Evolutionary conservation across 2,329 filamentous ascomycete genomes (phyloP), one percentile per base, ranked within the genome.

Genomic region (Exophiala sideris): DNA sequence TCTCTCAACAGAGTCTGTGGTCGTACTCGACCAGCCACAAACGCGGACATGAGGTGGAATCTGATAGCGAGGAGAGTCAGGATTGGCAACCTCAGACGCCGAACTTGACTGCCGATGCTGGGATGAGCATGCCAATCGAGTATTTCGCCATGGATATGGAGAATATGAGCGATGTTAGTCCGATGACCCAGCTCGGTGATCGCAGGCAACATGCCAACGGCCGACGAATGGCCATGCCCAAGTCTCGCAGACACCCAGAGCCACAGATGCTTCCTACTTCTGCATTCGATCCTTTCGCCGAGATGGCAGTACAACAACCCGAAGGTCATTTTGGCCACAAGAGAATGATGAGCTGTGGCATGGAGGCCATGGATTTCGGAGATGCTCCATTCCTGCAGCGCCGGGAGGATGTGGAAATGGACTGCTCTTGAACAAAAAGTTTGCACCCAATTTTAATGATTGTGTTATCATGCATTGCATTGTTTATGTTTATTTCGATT

Each of bases 371-470:
- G 44, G 74, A 76, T 61, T 76, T 78, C 60, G 74, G 71, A 41
- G 74, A 78, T 45, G 72, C 75, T 4, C 51, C 66, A 3, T 78
- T 78, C 55, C 63, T 78, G 48, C 66, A 70, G 39, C 65, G 68
- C 50, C 68, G 68, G 36, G 72, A 75, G 41, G 73, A 76, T 53
- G 62, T 73, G 59, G 57, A 68, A 58, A 70, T 71, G 71, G 62
- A 70, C 60, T 71, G 62, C 44, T 66, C 65, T 53, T 71, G 49
- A 62, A 46, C 20, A 5, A 32, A 44, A 38, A 14, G 45, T 29
- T 34, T 38, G 20, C 42, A 29, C 24, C 24, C 24, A 21, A 35
- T 52, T 49, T 48, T 33, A 33, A 49, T 35, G 49, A 52, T 49
- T 48, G 33, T 39, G 35, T 50, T 51, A 33, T 34, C 39, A 36